Conservation (phyloP, 2,329 filamentous ascomycete species). For the Claviceps sp. region DNA sequence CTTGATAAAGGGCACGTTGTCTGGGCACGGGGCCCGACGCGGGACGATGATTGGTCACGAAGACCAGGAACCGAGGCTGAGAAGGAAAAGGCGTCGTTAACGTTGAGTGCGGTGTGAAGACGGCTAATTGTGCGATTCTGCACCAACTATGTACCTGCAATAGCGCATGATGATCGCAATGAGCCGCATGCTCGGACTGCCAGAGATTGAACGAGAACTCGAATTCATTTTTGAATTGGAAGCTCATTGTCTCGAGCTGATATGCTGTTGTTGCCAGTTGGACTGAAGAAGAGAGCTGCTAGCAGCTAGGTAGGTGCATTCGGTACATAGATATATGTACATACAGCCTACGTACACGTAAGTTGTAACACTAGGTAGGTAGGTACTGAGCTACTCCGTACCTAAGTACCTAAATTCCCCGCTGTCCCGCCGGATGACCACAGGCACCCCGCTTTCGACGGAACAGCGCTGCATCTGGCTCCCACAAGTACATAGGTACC, state of each 20-base stretch:
- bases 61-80: not conserved
- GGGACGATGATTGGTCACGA: constrained; percentile 16
- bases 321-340: no score
- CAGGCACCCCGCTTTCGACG: not conserved
- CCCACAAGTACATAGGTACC: no score
- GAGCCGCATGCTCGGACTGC: no score
- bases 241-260: no score
- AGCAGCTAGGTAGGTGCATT: no score
- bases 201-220: no score
- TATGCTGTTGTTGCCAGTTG: not conserved
- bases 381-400: no score
- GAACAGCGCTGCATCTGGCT: not conserved
- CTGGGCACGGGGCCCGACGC: constrained; percentile 18
- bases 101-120: not conserved
- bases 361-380: no score
- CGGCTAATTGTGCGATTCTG: not conserved
- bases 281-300: not conserved
- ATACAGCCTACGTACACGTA: no score
- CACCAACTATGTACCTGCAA: not conserved
- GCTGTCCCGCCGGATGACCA: not conserved
- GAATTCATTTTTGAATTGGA: no score
- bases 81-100: not conserved
- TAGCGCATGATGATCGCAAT: no score
- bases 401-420: no score
- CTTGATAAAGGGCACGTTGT: not conserved